Conservation (phyloP, 2,329 filamentous ascomycete genomes). For the Fusarium aywerte region DNA sequence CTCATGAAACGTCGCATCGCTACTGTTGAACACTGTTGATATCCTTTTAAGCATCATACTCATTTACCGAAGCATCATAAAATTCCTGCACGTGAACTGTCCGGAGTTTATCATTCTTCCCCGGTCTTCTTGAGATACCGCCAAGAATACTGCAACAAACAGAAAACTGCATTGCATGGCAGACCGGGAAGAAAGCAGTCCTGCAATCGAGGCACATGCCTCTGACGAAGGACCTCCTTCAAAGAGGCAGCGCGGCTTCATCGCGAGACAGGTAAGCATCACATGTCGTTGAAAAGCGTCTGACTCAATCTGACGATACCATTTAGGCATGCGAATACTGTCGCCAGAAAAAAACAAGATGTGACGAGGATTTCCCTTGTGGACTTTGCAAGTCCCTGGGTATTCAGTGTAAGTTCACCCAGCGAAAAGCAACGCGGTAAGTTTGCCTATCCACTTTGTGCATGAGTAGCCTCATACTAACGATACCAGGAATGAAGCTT, state of each 20-base stretch:
- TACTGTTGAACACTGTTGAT: accelerated
- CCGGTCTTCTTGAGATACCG: neutral
- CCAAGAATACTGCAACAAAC: neutral
- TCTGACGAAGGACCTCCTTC: constrained; percentile 29
- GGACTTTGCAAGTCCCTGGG: constrained; percentile 28
- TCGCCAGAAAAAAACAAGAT: constrained; percentile 35
- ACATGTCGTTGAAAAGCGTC: too few species aligned
- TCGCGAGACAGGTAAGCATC: constrained; percentile 27
- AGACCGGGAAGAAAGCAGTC: constrained; percentile 24
- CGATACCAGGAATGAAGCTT: constrained; percentile 23
- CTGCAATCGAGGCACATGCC: constrained; percentile 1
- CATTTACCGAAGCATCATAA: neutral
- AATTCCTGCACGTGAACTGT: constrained; percentile 4
- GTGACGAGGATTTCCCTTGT: constrained; percentile 36
- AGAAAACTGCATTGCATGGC: constrained; percentile 5
- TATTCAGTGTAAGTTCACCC: constrained; percentile 21
- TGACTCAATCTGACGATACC: neutral
- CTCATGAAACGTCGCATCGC: neutral
- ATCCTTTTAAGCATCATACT: neutral
- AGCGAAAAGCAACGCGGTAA: constrained; percentile 31
- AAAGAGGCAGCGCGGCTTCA: constrained; percentile 29
- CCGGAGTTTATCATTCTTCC: constrained; percentile 32
- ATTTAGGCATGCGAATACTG: constrained; percentile 36
- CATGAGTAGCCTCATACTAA: neutral
- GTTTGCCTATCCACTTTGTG: accelerated